Base-by-base conservation (phyloP, 306 rosid species). In the Medicago ruthenica region DNA sequence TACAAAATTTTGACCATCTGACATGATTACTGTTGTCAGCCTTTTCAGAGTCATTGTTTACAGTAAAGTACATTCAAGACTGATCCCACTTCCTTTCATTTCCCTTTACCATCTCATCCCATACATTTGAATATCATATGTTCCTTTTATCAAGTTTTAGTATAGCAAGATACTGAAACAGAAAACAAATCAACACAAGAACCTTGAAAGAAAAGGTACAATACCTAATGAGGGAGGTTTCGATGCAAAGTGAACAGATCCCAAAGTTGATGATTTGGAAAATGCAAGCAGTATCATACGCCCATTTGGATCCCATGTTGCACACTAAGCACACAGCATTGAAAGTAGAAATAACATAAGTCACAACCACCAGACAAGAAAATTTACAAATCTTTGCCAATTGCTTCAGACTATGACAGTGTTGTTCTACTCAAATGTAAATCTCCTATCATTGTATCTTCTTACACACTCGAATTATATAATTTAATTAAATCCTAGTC, bases 231-330 rank as follows among this genome's bases (percentile, higher is more conserved):
- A 88, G 70, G 98, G 98, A 69, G 98, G 98, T 89, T 94, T 94
- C 39, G 98, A 91, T 74, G 98, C 92, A 74, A 94, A 94, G 83
- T 94, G 98, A 86, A 92, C 81, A 20, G 98, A 94, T 62, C 96
- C 97, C 89, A 94, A 85, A 27, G 86, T 87, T 81, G 96, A 88
- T 47, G 98, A 94, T 80, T 82, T 80, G 63, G 97, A 90, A 84
- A 94, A 91, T 27, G 96, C 92, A 76, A 94, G 94, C 75, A 94
- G 88, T 83, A 90, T 85, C 97, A 94, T 90, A 13, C 82, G 91
- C 64, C 97, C 97, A 83, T 92, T 97, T 74, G 97, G 96, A 84
- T 92, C 98, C 98, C 98, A 95, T 45, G 88, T 86, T 71, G 95
- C 98, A 81, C 95, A 90, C 98, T 95, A 79, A 83, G 67, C 79